A percentile compares a stretch with the other conserved stretches of the same genome.
phyloP scores from a whole-genome alignment of 192 early-diverging fungal genomes.

The Coemansia sp. region DNA sequence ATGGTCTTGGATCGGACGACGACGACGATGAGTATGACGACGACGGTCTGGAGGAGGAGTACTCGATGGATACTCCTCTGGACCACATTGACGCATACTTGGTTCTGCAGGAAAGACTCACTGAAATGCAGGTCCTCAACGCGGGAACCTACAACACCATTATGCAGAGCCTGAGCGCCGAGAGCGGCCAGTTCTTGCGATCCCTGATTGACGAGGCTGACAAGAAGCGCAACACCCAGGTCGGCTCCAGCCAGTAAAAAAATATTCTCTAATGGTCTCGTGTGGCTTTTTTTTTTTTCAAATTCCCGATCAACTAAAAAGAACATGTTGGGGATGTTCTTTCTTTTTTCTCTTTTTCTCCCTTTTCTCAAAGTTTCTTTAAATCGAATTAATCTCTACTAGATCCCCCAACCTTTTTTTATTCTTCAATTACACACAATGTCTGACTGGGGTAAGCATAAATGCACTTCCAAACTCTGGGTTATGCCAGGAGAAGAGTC shows the following conservation, averaged over 20 bases:
- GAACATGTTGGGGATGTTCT: neutral
- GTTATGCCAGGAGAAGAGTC: neutral
- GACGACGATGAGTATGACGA: slow-evolving; percentile 61
- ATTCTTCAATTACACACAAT: slow-evolving; percentile 16
- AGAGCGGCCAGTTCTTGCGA: slow-evolving; percentile 43
- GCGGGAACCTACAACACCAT: slow-evolving; percentile 32
- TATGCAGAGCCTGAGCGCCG: slow-evolving; percentile 35
- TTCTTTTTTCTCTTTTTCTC: slow-evolving; percentile 5
- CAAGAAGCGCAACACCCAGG: slow-evolving; percentile 29
- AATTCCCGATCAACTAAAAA: neutral
- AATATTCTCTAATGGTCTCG: neutral
- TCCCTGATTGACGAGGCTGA: slow-evolving; percentile 44
- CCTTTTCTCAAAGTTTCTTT: neutral
- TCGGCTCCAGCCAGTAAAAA: neutral
- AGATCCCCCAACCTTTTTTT: neutral
- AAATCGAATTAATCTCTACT: neutral
- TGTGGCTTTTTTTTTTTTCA: neutral
- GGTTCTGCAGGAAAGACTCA: slow-evolving; percentile 67
- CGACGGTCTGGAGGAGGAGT: slow-evolving; percentile 73
- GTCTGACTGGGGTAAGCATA: slow-evolving; percentile 55
- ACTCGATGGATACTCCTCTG: slow-evolving; percentile 74
- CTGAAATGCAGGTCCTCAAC: slow-evolving; percentile 42
- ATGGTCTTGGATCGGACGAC: slow-evolving; percentile 30
- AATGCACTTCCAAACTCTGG: neutral
- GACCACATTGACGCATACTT: slow-evolving; percentile 76